phyloP scores from a whole-genome alignment of 176 grass and related monocot species.

The Carex parvula region DNA sequence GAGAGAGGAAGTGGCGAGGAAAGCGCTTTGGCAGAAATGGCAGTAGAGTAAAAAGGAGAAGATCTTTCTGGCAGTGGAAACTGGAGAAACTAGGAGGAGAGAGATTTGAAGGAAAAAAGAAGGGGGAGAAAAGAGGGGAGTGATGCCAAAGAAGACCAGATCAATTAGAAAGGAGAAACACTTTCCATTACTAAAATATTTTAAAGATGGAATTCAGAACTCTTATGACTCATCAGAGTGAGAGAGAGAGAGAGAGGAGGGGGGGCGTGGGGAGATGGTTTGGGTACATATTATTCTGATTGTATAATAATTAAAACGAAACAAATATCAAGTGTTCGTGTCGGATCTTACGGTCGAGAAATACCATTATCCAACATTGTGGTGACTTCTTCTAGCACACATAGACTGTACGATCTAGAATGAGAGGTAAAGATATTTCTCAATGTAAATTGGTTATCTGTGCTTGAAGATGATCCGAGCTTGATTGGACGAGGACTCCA shows the following conservation, averaged over 20 bases:
- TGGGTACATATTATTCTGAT: neutral
- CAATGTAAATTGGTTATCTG: neutral
- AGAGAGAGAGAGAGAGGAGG: neutral
- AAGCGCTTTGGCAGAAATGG: neutral
- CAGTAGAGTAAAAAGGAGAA: slow-evolving; percentile 8
- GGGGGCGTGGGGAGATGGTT: neutral
- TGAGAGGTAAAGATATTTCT: neutral
- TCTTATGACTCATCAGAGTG: neutral
- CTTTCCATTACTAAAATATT: slow-evolving; percentile 22
- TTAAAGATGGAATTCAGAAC: slow-evolving; percentile 9
- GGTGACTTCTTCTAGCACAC: neutral
- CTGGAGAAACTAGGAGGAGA: neutral
- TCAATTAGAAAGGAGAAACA: slow-evolving; percentile 31
- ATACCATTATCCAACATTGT: neutral
- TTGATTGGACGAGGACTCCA: neutral
- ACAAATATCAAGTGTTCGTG: neutral
- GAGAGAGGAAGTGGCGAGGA: neutral
- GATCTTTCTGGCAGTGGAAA: slow-evolving; percentile 1
- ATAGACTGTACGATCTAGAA: neutral
- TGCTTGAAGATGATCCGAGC: neutral
- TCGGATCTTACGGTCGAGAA: neutral
- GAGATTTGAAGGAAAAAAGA: neutral
- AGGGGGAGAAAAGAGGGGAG: neutral
- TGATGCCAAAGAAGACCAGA: slow-evolving; percentile 13
- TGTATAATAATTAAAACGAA: neutral